Conservation (phyloP, 2,329 filamentous ascomycete genomes). For the Paradendryphiella salina region DNA sequence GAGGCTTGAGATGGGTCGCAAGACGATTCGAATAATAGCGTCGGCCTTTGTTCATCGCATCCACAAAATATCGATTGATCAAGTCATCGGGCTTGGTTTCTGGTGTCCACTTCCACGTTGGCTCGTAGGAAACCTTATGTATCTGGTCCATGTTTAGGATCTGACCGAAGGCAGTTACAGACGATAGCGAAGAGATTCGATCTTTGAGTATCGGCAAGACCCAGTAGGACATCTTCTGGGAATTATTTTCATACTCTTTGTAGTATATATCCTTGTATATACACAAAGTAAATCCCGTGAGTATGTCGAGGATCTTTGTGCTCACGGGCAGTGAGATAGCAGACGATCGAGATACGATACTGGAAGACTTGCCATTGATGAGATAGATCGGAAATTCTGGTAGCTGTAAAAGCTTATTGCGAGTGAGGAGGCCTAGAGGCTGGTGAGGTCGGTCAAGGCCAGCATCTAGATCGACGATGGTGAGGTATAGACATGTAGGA, state of each 20-base stretch:
- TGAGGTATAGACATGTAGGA: constrained; percentile 63
- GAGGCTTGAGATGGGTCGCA: constrained; percentile 60
- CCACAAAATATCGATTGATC: constrained; percentile 58
- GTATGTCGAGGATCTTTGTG: constrained; percentile 52
- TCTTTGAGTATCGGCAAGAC: constrained; percentile 62
- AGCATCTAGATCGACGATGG: constrained; percentile 63
- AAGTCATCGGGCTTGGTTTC: constrained; percentile 49
- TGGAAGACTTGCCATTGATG: constrained; percentile 63
- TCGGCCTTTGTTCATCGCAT: constrained; percentile 60
- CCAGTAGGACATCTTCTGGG: constrained; percentile 77
- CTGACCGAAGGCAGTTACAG: constrained; percentile 16
- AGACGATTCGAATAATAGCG: constrained; percentile 59
- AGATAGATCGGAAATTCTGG: constrained; percentile 74
- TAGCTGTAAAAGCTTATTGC: constrained; percentile 64
- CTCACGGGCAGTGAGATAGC: constrained; percentile 51
- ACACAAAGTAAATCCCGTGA: constrained; percentile 74
- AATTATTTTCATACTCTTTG: constrained; percentile 72
- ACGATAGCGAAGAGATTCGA: neutral
- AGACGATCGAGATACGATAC: constrained; percentile 57
- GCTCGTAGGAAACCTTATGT: constrained; percentile 43
- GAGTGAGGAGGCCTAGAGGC: constrained; percentile 72
- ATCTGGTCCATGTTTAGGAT: constrained; percentile 68
- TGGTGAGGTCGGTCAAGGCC: constrained; percentile 63
- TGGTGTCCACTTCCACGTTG: constrained; percentile 53
- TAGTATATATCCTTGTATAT: constrained; percentile 86